A percentile compares a stretch with the other conserved stretches of the same genome.
Conservation (phyloP, 2,329 filamentous ascomycete species). For the Paecilomyces variotii region DNA sequence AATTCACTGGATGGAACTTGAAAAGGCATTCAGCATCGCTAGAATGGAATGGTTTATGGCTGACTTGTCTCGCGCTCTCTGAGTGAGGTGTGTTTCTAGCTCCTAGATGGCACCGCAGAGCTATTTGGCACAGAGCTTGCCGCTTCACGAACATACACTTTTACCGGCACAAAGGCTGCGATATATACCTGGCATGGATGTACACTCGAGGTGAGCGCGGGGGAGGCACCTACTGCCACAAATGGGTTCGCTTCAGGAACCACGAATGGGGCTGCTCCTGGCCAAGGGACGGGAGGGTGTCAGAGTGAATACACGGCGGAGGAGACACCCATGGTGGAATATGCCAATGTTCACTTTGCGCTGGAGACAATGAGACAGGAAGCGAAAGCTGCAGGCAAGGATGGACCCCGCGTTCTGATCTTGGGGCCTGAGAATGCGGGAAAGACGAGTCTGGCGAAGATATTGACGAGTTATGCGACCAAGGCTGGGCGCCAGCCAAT, state of each 20-base stretch:
- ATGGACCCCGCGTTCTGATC: constrained; percentile 76
- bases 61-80: neutral
- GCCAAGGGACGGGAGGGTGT: constrained; percentile 50
- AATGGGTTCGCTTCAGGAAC: constrained; percentile 22
- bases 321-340: constrained; percentile 72
- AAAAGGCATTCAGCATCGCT: neutral
- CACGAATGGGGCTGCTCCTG: constrained; percentile 15
- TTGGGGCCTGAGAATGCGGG: constrained; percentile 70
- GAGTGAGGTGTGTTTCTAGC: constrained; percentile 30
- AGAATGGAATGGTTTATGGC: neutral
- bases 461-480: constrained; percentile 70
- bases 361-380: constrained; percentile 64
- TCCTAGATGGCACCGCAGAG: constrained; percentile 77
- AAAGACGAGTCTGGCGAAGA: constrained; percentile 74
- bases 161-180: constrained; percentile 74
- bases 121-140: constrained; percentile 93
- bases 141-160: constrained; percentile 67
- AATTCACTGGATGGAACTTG: neutral
- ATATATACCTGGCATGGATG: constrained; percentile 92
- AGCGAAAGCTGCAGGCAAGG: constrained; percentile 41
- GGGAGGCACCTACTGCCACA: constrained; percentile 38
- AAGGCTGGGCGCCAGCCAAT: constrained; percentile 66
- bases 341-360: constrained; percentile 81
- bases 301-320: constrained; percentile 62
- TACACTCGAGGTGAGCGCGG: constrained; percentile 66